Base-by-base conservation (phyloP, 805 yeast genomes). In the Candida easanensis region DNA sequence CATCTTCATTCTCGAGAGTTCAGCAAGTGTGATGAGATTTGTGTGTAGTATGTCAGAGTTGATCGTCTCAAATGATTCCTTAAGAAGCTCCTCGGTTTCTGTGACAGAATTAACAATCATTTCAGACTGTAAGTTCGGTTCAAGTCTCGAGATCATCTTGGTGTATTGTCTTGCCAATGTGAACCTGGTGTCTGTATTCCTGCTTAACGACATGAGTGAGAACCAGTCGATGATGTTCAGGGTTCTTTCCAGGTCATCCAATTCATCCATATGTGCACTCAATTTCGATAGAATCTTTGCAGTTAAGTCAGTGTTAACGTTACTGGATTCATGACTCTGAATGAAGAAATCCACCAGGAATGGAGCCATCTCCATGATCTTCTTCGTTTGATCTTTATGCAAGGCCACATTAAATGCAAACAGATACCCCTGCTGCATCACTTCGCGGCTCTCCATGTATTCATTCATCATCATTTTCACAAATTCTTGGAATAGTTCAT, bases 81-180 rank as follows among this genome's bases (percentile, higher is more conserved):
- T 54, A 2, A 50, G 49, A 3, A 68, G 48, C 11, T 64, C 44
- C 9, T 60, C 58, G 0, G 60, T 47, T 13, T 56, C 44, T 1
- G 57, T 54, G 2, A 46, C 18, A 9, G 54, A 48, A 9, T 54
- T 62, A 16, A 55, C 42, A 38, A 70, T 59, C 15, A 78, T 44
- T 42, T 80, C 84, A 6, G 56, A 53, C n/a, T 67, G 69, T 48
- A 71, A 67, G 20, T 61, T 61, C 0, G 49, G 42, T 1, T 66
- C 62, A 14, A 76, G 49, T 4, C 68, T 51, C 5, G 52, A 46
- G 0, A 60, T 39, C 10, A 87, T 56, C 35, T 77, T 69, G 5
- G 84, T 76, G 21, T 84, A 60, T 19, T 82, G 79, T 57, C 83
- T 84, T 1, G 96, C 85, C 26, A 82, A 66, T 1, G 79, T 66